phyloP scores from a whole-genome alignment of 345 rosid genomes.

The Angophora floribunda region DNA sequence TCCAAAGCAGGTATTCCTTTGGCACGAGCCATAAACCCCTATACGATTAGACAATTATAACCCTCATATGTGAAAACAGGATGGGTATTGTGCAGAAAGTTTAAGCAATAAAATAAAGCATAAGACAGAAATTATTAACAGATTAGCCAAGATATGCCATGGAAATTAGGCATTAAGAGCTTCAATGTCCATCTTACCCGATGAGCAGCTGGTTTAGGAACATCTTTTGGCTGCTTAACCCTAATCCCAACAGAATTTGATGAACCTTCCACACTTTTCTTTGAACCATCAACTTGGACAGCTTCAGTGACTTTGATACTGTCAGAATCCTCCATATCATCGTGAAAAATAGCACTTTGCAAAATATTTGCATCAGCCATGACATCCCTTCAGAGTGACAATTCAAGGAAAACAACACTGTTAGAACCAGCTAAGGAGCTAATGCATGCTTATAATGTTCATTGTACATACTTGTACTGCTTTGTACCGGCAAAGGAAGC shows the following conservation, averaged over 20 bases:
- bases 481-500: constrained; percentile 96
- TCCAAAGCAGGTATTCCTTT: constrained; percentile 98
- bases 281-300: constrained; percentile 21
- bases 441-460: background rate
- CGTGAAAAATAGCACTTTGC: constrained; percentile 91
- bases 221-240: constrained; percentile 41
- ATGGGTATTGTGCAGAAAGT: background rate
- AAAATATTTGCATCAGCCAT: constrained; percentile 92
- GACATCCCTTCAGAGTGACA: constrained; percentile 55
- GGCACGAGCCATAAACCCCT: constrained; percentile 99
- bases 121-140: background rate
- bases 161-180: background rate
- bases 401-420: background rate
- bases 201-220: constrained; percentile 90
- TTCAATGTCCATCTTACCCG: constrained; percentile 40
- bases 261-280: constrained; percentile 33
- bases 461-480: constrained; percentile 71
- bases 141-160: background rate
- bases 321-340: constrained; percentile 49
- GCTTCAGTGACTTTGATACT: constrained; percentile 31
- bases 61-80: background rate
- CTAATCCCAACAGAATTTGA: constrained; percentile 38
- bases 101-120: background rate
- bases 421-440: background rate
- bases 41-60: background rate